Evolutionary conservation across 306 rosid species (phyloP).

Genomic region (Inga oerstediana): DNA sequence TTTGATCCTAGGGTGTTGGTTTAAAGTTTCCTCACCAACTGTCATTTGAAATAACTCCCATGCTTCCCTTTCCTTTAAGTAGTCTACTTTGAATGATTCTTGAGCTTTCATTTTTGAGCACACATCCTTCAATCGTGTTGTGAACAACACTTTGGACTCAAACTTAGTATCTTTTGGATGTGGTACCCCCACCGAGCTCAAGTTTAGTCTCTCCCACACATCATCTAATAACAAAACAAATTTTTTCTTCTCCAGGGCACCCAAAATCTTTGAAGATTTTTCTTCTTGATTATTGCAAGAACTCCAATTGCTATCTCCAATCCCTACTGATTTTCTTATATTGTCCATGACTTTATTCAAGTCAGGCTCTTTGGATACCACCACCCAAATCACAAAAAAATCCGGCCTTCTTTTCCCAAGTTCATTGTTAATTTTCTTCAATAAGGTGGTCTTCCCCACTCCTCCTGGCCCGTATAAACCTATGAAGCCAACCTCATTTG

Average conservation of each 20-base stretch:
- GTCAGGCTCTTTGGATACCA: no score
- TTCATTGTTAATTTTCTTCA: neutral
- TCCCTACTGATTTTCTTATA: neutral
- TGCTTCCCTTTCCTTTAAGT: neutral
- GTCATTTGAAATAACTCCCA: neutral
- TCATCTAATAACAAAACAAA: conserved; percentile 38
- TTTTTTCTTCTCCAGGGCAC: neutral
- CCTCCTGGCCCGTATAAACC: conserved; percentile 40
- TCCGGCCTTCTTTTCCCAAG: no score
- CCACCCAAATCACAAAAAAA: no score
- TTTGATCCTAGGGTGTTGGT: neutral
- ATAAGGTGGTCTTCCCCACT: conserved; percentile 24
- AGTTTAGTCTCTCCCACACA: conserved; percentile 16
- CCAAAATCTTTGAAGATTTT: conserved; percentile 4
- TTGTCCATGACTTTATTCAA: no score
- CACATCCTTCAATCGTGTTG: conserved; percentile 27
- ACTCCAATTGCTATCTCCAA: conserved; percentile 1
- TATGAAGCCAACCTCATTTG: neutral
- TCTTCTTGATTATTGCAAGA: neutral
- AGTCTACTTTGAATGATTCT: neutral
- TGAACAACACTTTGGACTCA: conserved; percentile 17
- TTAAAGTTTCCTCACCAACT: conserved; percentile 8
- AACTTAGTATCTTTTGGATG: neutral
- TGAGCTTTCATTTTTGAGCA: conserved; percentile 27
- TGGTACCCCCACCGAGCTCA: conserved; percentile 22